Evolutionary conservation across 139 green algal species (phyloP).

Genomic region (Tetratostichococcus sp.): DNA sequence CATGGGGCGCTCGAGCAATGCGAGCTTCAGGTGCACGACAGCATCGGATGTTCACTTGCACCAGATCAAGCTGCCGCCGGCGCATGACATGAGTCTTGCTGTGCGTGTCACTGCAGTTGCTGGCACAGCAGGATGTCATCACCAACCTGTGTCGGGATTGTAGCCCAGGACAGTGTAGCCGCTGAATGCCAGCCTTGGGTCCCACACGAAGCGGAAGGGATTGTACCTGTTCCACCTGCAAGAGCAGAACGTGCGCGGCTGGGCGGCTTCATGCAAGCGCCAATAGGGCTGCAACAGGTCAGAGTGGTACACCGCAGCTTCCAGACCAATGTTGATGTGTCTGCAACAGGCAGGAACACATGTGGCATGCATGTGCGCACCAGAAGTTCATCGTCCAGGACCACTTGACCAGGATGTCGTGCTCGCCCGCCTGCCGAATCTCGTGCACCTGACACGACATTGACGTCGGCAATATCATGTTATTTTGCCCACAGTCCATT

Average conservation of each 20-base stretch:
- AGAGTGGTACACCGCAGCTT: too few species aligned
- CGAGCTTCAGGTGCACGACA: too few species aligned
- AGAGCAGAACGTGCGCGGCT: too few species aligned
- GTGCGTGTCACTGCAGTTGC: background rate
- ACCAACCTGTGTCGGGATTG: conserved; percentile 17
- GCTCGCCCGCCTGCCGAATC: background rate
- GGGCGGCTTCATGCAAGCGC: too few species aligned
- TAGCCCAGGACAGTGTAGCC: conserved; percentile 19
- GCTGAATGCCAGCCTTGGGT: conserved; percentile 18
- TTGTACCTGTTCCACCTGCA: conserved; percentile 14
- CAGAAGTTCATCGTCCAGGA: conserved; percentile 31
- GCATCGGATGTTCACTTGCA: too few species aligned
- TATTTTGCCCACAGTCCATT: too few species aligned
- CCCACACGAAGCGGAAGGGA: conserved; percentile 20
- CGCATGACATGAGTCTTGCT: background rate
- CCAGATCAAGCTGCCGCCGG: background rate
- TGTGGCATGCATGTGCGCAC: background rate
- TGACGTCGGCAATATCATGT: too few species aligned
- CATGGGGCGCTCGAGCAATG: too few species aligned
- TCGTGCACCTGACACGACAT: too few species aligned
- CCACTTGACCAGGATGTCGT: conserved; percentile 20
- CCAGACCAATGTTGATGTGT: too few species aligned
- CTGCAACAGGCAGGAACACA: too few species aligned
- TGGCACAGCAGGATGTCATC: background rate
- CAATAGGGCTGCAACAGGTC: too few species aligned